Conservation (phyloP, 192 early-diverging fungal genomes). For the Nowakowskiella sp. region DNA sequence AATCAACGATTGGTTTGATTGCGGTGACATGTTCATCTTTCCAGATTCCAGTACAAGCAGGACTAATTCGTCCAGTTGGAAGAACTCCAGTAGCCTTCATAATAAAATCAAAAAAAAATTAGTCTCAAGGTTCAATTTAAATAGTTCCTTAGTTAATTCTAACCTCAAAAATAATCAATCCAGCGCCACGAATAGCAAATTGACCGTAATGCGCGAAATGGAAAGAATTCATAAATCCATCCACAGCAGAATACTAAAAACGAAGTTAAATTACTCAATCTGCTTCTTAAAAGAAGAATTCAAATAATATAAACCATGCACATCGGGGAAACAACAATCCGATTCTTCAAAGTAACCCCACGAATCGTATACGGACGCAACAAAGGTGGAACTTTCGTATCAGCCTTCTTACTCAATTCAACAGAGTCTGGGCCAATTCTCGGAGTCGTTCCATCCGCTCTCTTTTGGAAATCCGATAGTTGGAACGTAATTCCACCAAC, state of each 20-base stretch:
- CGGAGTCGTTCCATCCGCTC: too few species aligned
- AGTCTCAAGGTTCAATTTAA: neutral
- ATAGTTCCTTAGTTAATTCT: neutral
- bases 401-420: too few species aligned
- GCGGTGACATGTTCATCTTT: constrained; percentile 62
- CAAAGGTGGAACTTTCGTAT: constrained; percentile 41
- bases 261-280: too few species aligned
- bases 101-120: neutral
- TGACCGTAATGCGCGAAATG: constrained; percentile 41
- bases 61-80: constrained; percentile 71
- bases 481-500: too few species aligned
- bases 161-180: constrained; percentile 68
- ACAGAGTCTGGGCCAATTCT: too few species aligned
- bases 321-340: constrained; percentile 73
- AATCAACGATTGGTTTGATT: constrained; percentile 49
- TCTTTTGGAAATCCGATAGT: too few species aligned
- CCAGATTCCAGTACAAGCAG: constrained; percentile 74
- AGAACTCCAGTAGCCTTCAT: constrained; percentile 60
- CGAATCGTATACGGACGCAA: constrained; percentile 65
- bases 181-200: constrained; percentile 69
- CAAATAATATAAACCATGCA: constrained; percentile 81
- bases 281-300: too few species aligned
- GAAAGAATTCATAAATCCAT: constrained; percentile 9
- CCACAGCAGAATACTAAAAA: neutral
- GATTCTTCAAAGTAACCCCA: constrained; percentile 63